phyloP scores from a whole-genome alignment of 2,329 filamentous ascomycete genomes.

The Venturia pyrina region DNA sequence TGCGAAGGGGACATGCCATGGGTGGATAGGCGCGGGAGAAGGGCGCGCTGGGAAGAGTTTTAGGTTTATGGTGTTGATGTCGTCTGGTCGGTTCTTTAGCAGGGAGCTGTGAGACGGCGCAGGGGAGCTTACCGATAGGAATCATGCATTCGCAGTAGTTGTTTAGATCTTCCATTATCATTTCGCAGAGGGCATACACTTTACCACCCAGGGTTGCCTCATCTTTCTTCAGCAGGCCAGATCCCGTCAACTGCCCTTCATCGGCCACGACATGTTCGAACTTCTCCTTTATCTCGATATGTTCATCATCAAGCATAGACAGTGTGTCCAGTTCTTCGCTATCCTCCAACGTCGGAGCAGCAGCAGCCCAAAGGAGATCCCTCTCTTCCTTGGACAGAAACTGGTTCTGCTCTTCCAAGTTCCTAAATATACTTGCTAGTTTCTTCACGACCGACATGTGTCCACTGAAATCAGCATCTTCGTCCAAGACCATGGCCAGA shows the following conservation, averaged over 20 bases:
- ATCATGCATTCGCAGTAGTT: conserved; percentile 99
- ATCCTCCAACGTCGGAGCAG: conserved; percentile 1
- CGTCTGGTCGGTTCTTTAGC: conserved; percentile 46
- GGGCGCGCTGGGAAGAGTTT: conserved; percentile 83
- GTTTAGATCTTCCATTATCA: conserved; percentile 84
- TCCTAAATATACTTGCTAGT: conserved; percentile 73
- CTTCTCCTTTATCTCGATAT: not conserved
- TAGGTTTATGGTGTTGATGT: conserved; percentile 90
- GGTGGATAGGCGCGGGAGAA: conserved; percentile 65
- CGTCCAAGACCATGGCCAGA: conserved; percentile 49
- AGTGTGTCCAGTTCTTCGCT: conserved; percentile 3
- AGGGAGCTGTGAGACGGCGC: not conserved
- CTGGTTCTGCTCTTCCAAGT: conserved; percentile 82
- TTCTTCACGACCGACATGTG: conserved; percentile 76
- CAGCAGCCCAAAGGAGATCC: conserved; percentile 14
- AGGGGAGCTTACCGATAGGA: conserved; percentile 60
- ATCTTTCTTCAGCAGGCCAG: conserved; percentile 13
- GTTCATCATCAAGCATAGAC: not conserved
- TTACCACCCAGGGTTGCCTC: conserved; percentile 36
- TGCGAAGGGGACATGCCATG: conserved; percentile 83
- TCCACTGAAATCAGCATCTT: conserved; percentile 72
- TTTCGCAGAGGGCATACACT: conserved; percentile 66
- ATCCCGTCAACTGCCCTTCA: not conserved
- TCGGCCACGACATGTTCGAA: not conserved
- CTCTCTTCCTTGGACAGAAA: conserved; percentile 59